Conservation (phyloP, 2,329 filamentous ascomycete species). For the Pseudogymnoascus sp. region DNA sequence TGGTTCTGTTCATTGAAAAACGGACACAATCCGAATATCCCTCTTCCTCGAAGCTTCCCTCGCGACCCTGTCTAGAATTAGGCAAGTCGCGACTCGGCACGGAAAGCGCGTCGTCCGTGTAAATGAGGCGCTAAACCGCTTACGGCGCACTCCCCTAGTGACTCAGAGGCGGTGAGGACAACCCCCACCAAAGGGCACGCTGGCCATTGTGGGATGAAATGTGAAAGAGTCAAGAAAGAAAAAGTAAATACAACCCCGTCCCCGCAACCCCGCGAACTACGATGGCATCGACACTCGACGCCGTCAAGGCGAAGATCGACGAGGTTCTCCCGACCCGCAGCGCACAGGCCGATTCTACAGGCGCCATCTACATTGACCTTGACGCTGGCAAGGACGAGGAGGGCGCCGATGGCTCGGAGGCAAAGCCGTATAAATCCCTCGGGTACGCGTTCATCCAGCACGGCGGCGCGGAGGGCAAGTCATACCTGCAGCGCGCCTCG, state of each 20-base stretch:
- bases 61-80: neutral
- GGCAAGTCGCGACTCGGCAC: slow-evolving; percentile 16
- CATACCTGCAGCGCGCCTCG: slow-evolving; percentile 63
- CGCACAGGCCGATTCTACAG: slow-evolving; percentile 22
- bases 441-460: slow-evolving; percentile 67
- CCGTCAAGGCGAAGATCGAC: slow-evolving; percentile 6
- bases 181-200: neutral
- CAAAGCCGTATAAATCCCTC: slow-evolving; percentile 73
- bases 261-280: neutral
- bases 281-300: slow-evolving; percentile 5
- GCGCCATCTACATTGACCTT: slow-evolving; percentile 68
- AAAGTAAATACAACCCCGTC: neutral
- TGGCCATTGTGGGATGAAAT: neutral
- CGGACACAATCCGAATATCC: neutral
- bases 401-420: slow-evolving; percentile 58
- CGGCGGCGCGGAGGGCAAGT: slow-evolving; percentile 44
- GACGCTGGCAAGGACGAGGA: slow-evolving; percentile 66
- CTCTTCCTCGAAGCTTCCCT: neutral
- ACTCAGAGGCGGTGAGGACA: slow-evolving; percentile 3
- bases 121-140: neutral
- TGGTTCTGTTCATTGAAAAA: slow-evolving; percentile 11
- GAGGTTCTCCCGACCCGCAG: slow-evolving; percentile 1
- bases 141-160: neutral
- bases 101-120: neutral
- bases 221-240: neutral